Evolutionary conservation across 2,329 filamentous ascomycete species (phyloP).

Genomic region (Cyphellophora attinorum): DNA sequence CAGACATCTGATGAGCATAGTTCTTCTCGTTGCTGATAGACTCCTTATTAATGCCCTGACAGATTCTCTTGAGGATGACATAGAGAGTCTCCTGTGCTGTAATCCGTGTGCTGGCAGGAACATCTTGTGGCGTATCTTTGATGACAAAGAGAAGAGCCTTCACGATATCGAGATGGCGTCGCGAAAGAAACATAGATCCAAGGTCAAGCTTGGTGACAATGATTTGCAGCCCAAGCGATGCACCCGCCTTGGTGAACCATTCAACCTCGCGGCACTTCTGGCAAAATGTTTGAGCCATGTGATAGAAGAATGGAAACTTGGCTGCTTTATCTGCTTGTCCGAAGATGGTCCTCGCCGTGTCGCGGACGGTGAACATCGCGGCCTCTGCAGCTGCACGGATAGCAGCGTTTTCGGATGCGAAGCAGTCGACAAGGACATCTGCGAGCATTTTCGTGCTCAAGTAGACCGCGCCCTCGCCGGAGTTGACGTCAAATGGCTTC

Average conservation of each 20-base stretch:
- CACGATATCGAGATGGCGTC: slow-evolving; percentile 78
- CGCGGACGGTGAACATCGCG: slow-evolving; percentile 68
- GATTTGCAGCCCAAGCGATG: slow-evolving; percentile 80
- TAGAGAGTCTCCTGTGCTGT: slow-evolving; percentile 77
- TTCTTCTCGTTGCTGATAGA: slow-evolving; percentile 61
- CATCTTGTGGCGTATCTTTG: slow-evolving; percentile 92
- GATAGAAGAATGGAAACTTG: slow-evolving; percentile 72
- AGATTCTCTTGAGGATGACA: slow-evolving; percentile 67
- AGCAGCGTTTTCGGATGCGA: slow-evolving; percentile 72
- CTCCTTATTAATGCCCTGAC: slow-evolving; percentile 68
- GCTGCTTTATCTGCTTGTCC: slow-evolving; percentile 63
- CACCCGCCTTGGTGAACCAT: slow-evolving; percentile 96
- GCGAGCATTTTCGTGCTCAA: slow-evolving; percentile 81
- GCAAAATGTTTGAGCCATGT: slow-evolving; percentile 74
- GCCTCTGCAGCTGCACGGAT: slow-evolving; percentile 76
- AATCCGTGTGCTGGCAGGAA: slow-evolving; percentile 78
- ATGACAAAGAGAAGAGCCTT: slow-evolving; percentile 92
- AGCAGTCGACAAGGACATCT: slow-evolving; percentile 79
- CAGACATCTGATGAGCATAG: slow-evolving; percentile 66
- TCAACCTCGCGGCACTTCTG: slow-evolving; percentile 96
- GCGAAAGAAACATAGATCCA: slow-evolving; percentile 71
- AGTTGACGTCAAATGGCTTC: slow-evolving; percentile 72
- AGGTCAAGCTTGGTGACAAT: slow-evolving; percentile 77
- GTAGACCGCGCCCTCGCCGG: slow-evolving; percentile 77
- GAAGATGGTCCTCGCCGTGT: slow-evolving; percentile 68